phyloP scores from a whole-genome alignment of 2,329 filamentous ascomycete genomes.

The Pyricularia grisea region DNA sequence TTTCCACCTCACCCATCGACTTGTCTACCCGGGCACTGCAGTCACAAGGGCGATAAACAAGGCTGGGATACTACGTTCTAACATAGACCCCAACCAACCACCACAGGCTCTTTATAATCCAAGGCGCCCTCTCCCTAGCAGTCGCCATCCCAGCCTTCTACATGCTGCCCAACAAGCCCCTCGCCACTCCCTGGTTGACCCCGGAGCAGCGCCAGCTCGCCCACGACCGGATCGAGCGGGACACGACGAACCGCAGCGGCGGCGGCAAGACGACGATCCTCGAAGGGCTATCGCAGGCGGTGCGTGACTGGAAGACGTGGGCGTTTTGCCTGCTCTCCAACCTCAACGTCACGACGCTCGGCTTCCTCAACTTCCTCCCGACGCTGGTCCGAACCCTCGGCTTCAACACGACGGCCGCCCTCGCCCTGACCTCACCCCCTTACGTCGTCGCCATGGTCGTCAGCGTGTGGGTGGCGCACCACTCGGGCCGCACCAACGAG shows the following conservation, averaged over 20 bases:
- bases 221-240: slow-evolving; percentile 9
- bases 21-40: neutral
- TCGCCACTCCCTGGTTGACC: slow-evolving; percentile 34
- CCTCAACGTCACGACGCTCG: slow-evolving; percentile 32
- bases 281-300: neutral
- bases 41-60: neutral
- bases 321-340: slow-evolving; percentile 7
- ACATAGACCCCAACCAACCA: neutral
- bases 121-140: slow-evolving; percentile 54
- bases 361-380: slow-evolving; percentile 61
- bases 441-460: slow-evolving; percentile 59
- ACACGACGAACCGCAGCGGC: neutral
- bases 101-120: slow-evolving; percentile 51
- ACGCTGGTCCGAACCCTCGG: slow-evolving; percentile 34
- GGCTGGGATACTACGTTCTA: neutral
- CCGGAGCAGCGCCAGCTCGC: slow-evolving; percentile 34
- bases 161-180: slow-evolving; percentile 46
- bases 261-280: neutral
- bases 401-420: neutral
- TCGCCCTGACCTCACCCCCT: slow-evolving; percentile 53
- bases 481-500: slow-evolving; percentile 57
- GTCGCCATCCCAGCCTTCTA: slow-evolving; percentile 38
- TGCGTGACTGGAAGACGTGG: neutral
- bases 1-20: neutral
- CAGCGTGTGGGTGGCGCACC: slow-evolving; percentile 49